phyloP scores from a whole-genome alignment of 495 filamentous ascomycete genomes.

The Penicillium soppii region DNA sequence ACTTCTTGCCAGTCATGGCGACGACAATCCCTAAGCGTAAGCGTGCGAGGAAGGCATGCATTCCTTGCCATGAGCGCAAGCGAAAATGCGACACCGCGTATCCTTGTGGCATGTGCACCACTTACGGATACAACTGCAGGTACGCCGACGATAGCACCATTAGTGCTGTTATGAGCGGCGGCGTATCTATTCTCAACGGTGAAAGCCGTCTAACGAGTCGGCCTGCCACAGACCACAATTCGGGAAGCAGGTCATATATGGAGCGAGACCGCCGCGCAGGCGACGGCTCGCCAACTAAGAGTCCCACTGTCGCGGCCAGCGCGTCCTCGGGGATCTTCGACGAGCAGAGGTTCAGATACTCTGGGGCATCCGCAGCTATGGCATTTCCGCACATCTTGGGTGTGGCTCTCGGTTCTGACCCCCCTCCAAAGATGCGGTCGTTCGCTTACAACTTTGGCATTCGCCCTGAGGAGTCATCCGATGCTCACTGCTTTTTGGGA shows the following conservation, averaged over 20 bases:
- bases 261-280: too few relatives aligned
- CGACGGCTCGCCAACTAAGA: conserved; percentile 18
- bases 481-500: conserved; percentile 19
- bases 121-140: conserved; percentile 30
- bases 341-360: conserved; percentile 30
- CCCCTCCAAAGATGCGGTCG: conserved; percentile 26
- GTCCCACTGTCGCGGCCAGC: conserved; percentile 13
- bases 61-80: conserved; percentile 37
- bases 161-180: conserved; percentile 3
- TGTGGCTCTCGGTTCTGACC: conserved; percentile 27
- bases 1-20: conserved; percentile 33
- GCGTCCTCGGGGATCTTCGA: conserved; percentile 30
- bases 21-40: conserved; percentile 26
- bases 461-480: conserved; percentile 30
- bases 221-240: not conserved
- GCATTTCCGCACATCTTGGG: conserved; percentile 34
- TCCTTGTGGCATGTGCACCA: conserved; percentile 32
- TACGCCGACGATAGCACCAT: conserved; percentile 20
- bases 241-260: conserved; percentile 6
- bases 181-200: not conserved
- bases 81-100: conserved; percentile 31
- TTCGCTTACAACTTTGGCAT: conserved; percentile 35
- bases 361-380: conserved; percentile 32
- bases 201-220: conserved; percentile 6
- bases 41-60: conserved; percentile 32